These are phyloP conservation scores for Candida golubevii DNA, from an alignment of 805 yeast species.

Conservation along the genomic window DNA sequence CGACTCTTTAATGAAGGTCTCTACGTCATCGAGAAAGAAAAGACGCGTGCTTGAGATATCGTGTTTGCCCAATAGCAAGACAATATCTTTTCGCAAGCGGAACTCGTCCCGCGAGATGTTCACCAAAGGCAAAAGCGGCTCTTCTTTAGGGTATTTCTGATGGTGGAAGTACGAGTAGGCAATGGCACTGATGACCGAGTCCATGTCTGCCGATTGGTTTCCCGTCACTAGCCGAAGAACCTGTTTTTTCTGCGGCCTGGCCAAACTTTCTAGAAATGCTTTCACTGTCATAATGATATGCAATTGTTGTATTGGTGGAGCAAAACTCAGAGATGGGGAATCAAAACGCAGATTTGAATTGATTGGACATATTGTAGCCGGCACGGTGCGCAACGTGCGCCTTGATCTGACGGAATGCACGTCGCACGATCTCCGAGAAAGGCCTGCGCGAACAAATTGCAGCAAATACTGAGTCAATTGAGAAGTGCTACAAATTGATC, in stretches of 20 bases:
- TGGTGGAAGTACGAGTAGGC: slow-evolving; percentile 60
- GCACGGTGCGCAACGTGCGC: too few species aligned
- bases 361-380: too few species aligned
- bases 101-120: slow-evolving; percentile 70
- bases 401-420: too few species aligned
- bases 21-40: slow-evolving; percentile 65
- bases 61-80: slow-evolving; percentile 44
- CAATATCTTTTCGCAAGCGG: slow-evolving; percentile 65
- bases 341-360: too few species aligned
- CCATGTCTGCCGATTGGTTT: slow-evolving; percentile 84
- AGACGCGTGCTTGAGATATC: slow-evolving; percentile 47
- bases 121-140: slow-evolving; percentile 60
- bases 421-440: too few species aligned
- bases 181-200: slow-evolving; percentile 77
- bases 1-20: slow-evolving; percentile 12
- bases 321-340: too few species aligned
- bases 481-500: too few species aligned
- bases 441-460: too few species aligned
- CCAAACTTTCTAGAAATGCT: slow-evolving; percentile 21
- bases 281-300: slow-evolving; percentile 22
- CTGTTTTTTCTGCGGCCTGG: slow-evolving; percentile 8
- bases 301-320: too few species aligned
- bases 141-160: slow-evolving; percentile 23
- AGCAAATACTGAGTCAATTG: too few species aligned
- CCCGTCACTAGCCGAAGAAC: slow-evolving; percentile 56